Conservation (phyloP, 1,284 basidiomycete species). For the Rhodotorula sp. region DNA sequence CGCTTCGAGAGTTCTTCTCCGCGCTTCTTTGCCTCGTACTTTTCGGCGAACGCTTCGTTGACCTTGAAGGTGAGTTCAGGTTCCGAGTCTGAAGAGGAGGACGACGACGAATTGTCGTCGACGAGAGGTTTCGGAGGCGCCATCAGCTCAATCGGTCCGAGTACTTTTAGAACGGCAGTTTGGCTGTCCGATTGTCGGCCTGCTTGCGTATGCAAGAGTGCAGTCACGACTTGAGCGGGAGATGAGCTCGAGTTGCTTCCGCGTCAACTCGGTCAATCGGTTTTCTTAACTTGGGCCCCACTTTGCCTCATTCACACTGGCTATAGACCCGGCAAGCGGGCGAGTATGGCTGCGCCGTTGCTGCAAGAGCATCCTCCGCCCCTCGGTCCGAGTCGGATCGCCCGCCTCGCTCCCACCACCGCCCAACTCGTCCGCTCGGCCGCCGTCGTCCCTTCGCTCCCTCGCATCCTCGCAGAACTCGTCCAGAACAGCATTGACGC, state of each 20-base stretch:
- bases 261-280: not conserved
- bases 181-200: no score
- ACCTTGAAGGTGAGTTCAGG: constrained; percentile 50
- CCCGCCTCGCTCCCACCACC: constrained; percentile 43
- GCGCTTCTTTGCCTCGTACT: constrained; percentile 75
- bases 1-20: constrained; percentile 75
- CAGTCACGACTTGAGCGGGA: not conserved
- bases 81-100: constrained; percentile 16
- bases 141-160: not conserved
- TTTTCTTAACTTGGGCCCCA: no score
- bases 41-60: constrained; percentile 79
- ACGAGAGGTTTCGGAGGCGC: constrained; percentile 1
- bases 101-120: not conserved
- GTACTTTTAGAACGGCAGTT: not conserved
- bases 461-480: constrained; percentile 75
- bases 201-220: not conserved
- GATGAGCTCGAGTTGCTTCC: not conserved
- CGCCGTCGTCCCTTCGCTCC: constrained; percentile 74
- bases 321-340: no score
- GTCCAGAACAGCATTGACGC: constrained; percentile 72
- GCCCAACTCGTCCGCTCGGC: constrained; percentile 64
- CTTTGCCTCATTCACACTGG: no score
- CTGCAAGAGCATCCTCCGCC: constrained; percentile 5
- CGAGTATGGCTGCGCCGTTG: not conserved
- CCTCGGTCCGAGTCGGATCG: constrained; percentile 20